Evolutionary conservation across 148 eudicot genomes (phyloP), one percentile per base, ranked within the genome.

Genomic region (Talinum fruticosum): DNA sequence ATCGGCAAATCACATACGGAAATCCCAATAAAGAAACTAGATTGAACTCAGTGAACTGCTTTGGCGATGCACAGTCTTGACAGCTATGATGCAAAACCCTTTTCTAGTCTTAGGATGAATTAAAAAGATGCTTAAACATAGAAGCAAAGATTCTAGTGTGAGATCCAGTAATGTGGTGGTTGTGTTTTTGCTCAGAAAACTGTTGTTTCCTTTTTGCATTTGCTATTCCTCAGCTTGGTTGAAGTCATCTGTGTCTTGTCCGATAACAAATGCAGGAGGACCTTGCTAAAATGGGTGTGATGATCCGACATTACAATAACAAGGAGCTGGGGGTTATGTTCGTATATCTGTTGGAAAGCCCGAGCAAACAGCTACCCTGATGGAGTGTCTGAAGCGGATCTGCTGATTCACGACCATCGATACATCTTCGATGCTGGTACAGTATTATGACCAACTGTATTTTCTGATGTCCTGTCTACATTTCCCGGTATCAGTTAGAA

Each of bases 341-440:
- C 94, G 99, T 12, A 91, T 95, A 26, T 96, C 97, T 29, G 99
- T 93, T 54, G 99, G 99, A 67, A 96, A 96, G 85, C 97, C 97
- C 18, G 99, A 96, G 85, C 99, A 93, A 72, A 93, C 99, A 30
- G 91, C 90, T 54, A 90, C 87, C n/a, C 82, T 96, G 34, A 96
- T 96, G 93, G 74, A 87, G 33, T 81, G 99, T 80, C 89, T 93
- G 36, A 87, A 77, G 57, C 61, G 75, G 49, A 59, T 90, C 36
- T 70, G 49, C 32, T 91, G 84, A 88, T 80, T 41, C 49, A 44
- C 18, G 16, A 62, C 41, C 68, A 35, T 44, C 72, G 47, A n/a
- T 61, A 59, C 44, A 67, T 69, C 61, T 51, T 49, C 69, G 75
- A 36, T 12, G 49, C 72, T 47, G 59, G 57, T 21, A 34, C 54